Base-by-base conservation (phyloP, 2,329 filamentous ascomycete genomes). In the Lizonia empirigonia region DNA sequence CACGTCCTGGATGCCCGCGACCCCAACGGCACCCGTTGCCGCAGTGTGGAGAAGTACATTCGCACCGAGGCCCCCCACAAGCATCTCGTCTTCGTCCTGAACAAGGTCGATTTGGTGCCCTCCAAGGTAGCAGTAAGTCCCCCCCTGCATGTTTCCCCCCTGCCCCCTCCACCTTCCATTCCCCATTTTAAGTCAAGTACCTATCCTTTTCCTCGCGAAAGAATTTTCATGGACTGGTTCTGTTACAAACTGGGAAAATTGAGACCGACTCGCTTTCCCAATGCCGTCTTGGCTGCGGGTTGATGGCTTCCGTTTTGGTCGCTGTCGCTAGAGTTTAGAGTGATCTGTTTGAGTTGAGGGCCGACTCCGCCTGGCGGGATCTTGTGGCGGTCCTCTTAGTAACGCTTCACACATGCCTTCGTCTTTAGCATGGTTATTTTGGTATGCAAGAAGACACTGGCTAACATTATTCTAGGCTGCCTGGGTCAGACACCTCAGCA, bases 171-270 rank as follows among this genome's bases (percentile, higher is more conserved):
- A 80, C 81, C 85, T 84, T 87, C 82, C 79, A 79, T 51, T 53
- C 59, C 87, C 87, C 89, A 85, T 81, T 82, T 91, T 94, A 95
- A 94, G 93, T 95, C 89, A 90, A 88, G 87, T 80, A 85, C 80
- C 81, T 84, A 83, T 85, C 86, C 85, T 77, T 80, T 71, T 78
- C 72, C 51, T 54, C 51, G 51, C 34, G 45, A 50, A 49, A 53
- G 40, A 32, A 12, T 75, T 81, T 54, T 82, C 74, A 86, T 94
- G 90, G 88, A 87, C 86, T 85, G 80, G 77, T 77, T 90, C 92
- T 95, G 94, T 99, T 99, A 99, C 90, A 91, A 88, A 88, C 85
- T 90, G 97, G 94, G 94, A 87, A 97, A 85, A 99, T 86, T 75
- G 80, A 97, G 81, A 81, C 81, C 80, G 78, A 82, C 86, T 88